phyloP scores from a whole-genome alignment of 1,139 yeast species.

The Wickerhamomyces sp. region DNA sequence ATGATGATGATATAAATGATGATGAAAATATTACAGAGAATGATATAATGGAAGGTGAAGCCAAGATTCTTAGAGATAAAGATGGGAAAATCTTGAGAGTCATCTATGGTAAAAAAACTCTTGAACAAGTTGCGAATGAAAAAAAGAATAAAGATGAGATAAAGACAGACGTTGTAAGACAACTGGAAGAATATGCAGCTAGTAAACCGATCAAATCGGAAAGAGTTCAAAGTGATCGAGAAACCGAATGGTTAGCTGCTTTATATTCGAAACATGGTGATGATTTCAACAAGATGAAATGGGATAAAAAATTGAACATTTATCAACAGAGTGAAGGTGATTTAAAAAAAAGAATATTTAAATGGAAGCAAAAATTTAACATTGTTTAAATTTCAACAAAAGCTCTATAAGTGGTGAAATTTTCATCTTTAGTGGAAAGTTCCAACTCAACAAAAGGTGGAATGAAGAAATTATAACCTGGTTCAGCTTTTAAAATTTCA shows the following conservation, averaged over 20 bases:
- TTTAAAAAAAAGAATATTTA: conserved; percentile 57
- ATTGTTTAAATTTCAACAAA: conserved; percentile 56
- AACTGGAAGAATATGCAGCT: conserved; percentile 66
- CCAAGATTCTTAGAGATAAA: conserved; percentile 70
- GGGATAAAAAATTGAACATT: conserved; percentile 82
- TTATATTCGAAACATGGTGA: conserved; percentile 80
- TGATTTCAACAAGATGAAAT: conserved; percentile 82
- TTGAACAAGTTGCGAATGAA: conserved; percentile 10
- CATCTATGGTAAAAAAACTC: conserved; percentile 57
- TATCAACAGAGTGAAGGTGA: conserved; percentile 86
- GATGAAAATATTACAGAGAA: conserved; percentile 46
- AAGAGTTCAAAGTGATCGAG: conserved; percentile 65
- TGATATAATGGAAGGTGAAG: conserved; percentile 73
- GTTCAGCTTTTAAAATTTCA: conserved; percentile 39
- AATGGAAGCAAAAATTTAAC: conserved; percentile 54
- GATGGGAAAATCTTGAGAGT: conserved; percentile 66
- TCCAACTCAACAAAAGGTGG: conserved; percentile 71
- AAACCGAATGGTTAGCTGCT: conserved; percentile 62
- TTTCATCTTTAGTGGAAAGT: conserved; percentile 46
- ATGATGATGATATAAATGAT: conserved; percentile 30
- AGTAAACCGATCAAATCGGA: conserved; percentile 46
- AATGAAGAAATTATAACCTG: conserved; percentile 80
- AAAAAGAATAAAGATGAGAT: conserved; percentile 27
- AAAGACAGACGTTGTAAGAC: conserved; percentile 52
- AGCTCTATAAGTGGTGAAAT: conserved; percentile 80